Evolutionary conservation across 306 rosid species (phyloP).

Genomic region (Glycine latifolia): DNA sequence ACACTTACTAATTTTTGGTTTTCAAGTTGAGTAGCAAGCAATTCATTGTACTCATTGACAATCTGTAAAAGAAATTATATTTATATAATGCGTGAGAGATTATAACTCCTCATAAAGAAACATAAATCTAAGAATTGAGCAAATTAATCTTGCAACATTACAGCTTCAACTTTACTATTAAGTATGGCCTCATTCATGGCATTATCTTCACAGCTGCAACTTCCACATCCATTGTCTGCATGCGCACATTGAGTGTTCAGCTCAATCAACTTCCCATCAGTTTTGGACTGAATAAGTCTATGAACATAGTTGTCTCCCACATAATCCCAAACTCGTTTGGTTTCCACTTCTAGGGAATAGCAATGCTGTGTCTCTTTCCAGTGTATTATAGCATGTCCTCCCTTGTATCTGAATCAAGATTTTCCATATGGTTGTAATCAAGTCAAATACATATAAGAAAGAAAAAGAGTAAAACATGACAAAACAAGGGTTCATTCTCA

Average conservation of each 20-base stretch:
- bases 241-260: slow-evolving; percentile 74
- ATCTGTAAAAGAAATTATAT: slow-evolving; percentile 61
- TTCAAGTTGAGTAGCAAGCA: slow-evolving; percentile 92
- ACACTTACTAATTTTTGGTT: slow-evolving; percentile 81
- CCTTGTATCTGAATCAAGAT: slow-evolving; percentile 71
- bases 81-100: slow-evolving; percentile 10
- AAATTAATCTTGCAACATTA: slow-evolving; percentile 56
- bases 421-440: slow-evolving; percentile 8
- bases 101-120: slow-evolving; percentile 27
- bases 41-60: slow-evolving; percentile 88
- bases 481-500: slow-evolving; percentile 45
- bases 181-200: slow-evolving; percentile 79
- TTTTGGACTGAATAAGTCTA: slow-evolving; percentile 91
- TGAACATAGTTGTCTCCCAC: slow-evolving; percentile 97
- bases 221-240: slow-evolving; percentile 64
- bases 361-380: slow-evolving; percentile 98
- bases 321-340: slow-evolving; percentile 95
- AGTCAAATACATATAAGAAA: slow-evolving; percentile 8
- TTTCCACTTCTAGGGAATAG: slow-evolving; percentile 94
- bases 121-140: slow-evolving; percentile 15
- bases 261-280: slow-evolving; percentile 93
- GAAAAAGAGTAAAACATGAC: not conserved
- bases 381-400: slow-evolving; percentile 89
- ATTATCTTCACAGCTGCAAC: slow-evolving; percentile 76
- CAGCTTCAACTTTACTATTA: slow-evolving; percentile 95